Evolutionary conservation across 2,329 filamentous ascomycete genomes (phyloP).

Genomic region (Trichoderma atrobrunneum): DNA sequence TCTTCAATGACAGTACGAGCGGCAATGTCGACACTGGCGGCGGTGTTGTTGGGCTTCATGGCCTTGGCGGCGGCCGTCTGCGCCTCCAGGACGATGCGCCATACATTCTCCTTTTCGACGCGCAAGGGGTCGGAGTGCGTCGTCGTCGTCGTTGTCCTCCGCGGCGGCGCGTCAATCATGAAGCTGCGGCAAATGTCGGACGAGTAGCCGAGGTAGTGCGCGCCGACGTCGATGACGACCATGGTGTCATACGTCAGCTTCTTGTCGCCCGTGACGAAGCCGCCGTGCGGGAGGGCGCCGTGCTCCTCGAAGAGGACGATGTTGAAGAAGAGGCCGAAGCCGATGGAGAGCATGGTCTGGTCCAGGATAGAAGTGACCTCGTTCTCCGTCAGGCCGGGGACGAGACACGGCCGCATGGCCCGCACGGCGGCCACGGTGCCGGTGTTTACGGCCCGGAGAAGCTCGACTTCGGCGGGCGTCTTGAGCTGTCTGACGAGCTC

Average conservation of each 20-base stretch:
- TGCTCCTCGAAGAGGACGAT: constrained; percentile 61
- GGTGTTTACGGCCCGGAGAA: constrained; percentile 61
- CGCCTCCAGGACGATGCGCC: constrained; percentile 60
- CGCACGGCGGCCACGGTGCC: constrained; percentile 60
- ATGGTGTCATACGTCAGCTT: constrained; percentile 13
- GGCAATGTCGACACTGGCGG: constrained; percentile 59
- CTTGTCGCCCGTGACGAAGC: constrained; percentile 43
- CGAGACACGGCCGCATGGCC: constrained; percentile 55
- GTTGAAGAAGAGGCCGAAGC: constrained; percentile 56
- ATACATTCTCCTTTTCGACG: constrained; percentile 54
- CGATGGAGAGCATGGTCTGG: constrained; percentile 50
- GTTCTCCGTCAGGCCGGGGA: constrained; percentile 55
- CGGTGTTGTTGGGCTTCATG: constrained; percentile 50
- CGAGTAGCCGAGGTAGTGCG: constrained; percentile 60
- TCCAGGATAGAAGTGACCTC: constrained; percentile 56
- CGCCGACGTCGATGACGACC: constrained; percentile 59
- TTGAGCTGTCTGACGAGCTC: constrained; percentile 60
- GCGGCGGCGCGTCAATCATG: constrained; percentile 42
- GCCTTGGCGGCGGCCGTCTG: constrained; percentile 53
- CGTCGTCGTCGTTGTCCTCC: background rate
- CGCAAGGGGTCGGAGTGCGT: constrained; percentile 27
- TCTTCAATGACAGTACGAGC: constrained; percentile 55
- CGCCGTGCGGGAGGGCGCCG: constrained; percentile 53
- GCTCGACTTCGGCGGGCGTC: constrained; percentile 52
- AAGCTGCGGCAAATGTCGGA: constrained; percentile 64